Conservation (phyloP, 1,284 basidiomycete genomes). For the Austropuccinia psidii region DNA sequence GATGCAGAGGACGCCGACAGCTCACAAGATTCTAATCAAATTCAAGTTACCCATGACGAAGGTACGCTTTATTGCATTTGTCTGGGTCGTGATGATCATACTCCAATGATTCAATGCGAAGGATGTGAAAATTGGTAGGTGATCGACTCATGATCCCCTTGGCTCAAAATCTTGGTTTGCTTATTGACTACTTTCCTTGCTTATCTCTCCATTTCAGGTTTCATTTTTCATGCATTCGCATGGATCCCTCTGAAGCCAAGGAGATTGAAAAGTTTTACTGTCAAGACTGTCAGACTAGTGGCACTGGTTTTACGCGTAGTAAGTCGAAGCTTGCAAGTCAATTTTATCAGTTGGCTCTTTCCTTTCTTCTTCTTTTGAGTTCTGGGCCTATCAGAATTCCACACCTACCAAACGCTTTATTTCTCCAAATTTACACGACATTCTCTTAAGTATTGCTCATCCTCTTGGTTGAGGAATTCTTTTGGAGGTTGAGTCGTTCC, state of each 20-base stretch:
- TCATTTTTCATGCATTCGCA: constrained; percentile 44
- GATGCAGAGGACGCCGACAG: constrained; percentile 14
- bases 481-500: no score
- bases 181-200: neutral
- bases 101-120: constrained; percentile 69
- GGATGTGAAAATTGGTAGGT: constrained; percentile 64
- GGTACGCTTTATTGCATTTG: constrained; percentile 31
- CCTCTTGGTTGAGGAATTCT: no score
- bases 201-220: constrained; percentile 41
- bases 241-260: constrained; percentile 40
- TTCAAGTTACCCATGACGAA: neutral
- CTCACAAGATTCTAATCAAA: neutral
- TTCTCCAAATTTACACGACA: no score
- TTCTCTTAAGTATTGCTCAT: no score
- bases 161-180: neutral
- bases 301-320: constrained; percentile 43
- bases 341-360: neutral
- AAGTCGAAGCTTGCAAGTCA: constrained; percentile 27
- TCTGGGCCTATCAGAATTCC: no score
- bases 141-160: neutral
- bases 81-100: constrained; percentile 55
- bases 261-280: constrained; percentile 44
- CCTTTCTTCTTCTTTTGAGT: neutral
- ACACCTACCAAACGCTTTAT: no score
- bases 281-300: constrained; percentile 44